A percentile compares a stretch with the other conserved stretches of the same genome.
Evolutionary conservation across 108 stramenopile genomes (phyloP).

Genomic region (Skeletonema grethae): DNA sequence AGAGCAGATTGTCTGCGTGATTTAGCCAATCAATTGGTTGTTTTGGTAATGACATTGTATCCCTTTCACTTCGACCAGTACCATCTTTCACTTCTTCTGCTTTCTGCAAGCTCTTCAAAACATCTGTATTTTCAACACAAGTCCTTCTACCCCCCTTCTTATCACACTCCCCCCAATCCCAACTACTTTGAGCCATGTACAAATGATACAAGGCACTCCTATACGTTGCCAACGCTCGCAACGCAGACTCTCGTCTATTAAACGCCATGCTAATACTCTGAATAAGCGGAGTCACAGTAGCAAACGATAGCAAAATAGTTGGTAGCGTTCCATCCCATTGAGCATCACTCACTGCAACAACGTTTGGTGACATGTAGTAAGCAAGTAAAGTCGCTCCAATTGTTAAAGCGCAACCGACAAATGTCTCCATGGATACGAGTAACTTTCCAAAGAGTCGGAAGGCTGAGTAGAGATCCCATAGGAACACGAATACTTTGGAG

Average conservation of each 20-base stretch:
- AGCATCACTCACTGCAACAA: not conserved
- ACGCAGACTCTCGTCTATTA: conserved; percentile 50
- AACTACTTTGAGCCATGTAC: conserved; percentile 52
- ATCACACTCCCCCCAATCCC: conserved; percentile 56
- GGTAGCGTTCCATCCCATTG: conserved; percentile 45
- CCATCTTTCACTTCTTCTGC: not conserved
- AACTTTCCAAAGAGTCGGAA: conserved; percentile 46
- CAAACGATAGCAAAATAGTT: conserved; percentile 51
- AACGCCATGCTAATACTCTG: conserved; percentile 58
- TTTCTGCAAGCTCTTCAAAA: conserved; percentile 1
- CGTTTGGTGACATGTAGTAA: conserved; percentile 18
- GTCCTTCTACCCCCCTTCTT: conserved; percentile 43
- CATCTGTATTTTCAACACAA: conserved; percentile 36
- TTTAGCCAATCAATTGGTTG: conserved; percentile 47
- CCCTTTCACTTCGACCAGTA: not conserved
- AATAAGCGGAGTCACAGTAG: conserved; percentile 53
- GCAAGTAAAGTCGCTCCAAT: conserved; percentile 52
- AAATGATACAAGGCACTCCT: conserved; percentile 48
- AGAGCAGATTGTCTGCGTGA: conserved; percentile 53
- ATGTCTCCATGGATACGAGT: conserved; percentile 54
- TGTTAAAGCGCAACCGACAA: conserved; percentile 52
- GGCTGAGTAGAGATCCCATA: conserved; percentile 40
- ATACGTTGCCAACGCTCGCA: conserved; percentile 44
- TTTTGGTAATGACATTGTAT: not conserved
- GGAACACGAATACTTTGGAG: conserved; percentile 21